Base-by-base conservation (phyloP, 1,284 basidiomycete species). In the Fomitopsis pinicola region DNA sequence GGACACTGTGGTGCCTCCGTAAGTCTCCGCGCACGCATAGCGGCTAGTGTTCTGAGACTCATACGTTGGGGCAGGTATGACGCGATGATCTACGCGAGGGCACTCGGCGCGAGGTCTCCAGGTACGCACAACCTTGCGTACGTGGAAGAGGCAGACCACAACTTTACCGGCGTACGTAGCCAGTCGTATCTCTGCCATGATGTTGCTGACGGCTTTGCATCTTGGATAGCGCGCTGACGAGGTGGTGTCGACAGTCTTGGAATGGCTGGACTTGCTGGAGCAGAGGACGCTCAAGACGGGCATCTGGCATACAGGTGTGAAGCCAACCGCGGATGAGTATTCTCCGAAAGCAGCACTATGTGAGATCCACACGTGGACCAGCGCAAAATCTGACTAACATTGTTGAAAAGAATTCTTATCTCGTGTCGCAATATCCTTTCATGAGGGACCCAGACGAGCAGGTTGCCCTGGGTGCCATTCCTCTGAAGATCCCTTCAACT, bases 131-230 rank as follows among this genome's bases (percentile, higher is more conserved):
- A 77, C 33, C 75, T 92, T 30, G 80, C 85, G 68, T 74, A 86
- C 33, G 75, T 89, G 36, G 90, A 91, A 69, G 81, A 81, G 53
- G 88, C 85, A 14, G 88, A 90, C 73, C 89, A 92, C 69, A 92
- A 91, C 72, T 88, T 87, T 67, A 85, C 82, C 38, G 82, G 83
- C 28, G 82, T 83, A 62, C 55, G 77, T 67, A 9, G 4, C 42
- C 55, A n/a, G 44, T 17, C 48, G 30, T 22, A 36, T 42, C 30
- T 35, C n/a, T 35, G 28, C 53, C 36, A 58, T 15, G 35, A 52
- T 19, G 8, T 3, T 22, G 7, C 46, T 48, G 46, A 48, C 57
- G 35, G 42, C 46, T 30, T 0, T 12, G 19, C 12, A n/a, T 2
- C 4, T 64, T 12, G 35, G 10, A 36, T 36, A 82, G 70, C 79